Evolutionary conservation across 1,284 basidiomycete species (phyloP).

Genomic region (Ceratobasidium sp.): DNA sequence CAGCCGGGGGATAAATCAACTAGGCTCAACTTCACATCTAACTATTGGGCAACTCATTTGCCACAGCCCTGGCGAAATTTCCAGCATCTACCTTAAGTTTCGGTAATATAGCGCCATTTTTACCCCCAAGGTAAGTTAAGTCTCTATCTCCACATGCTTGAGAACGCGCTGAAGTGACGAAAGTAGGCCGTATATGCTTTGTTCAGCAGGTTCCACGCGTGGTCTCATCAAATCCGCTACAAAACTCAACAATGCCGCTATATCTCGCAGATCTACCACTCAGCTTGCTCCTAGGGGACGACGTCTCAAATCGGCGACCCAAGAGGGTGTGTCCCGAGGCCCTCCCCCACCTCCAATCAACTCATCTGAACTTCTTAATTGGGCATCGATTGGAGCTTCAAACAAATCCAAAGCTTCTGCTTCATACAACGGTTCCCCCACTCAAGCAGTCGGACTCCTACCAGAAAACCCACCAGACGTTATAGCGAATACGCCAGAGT

Average conservation of each 20-base stretch:
- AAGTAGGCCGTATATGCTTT: conserved; percentile 12
- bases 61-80: neutral
- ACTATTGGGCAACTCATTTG: neutral
- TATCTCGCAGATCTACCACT: neutral
- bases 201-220: neutral
- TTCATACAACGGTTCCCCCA: neutral
- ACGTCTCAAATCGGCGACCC: neutral
- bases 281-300: neutral
- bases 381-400: too few relatives aligned
- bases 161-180: neutral
- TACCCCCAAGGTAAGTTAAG: neutral
- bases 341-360: neutral
- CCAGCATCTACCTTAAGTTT: neutral
- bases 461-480: neutral
- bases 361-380: neutral
- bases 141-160: too few relatives aligned
- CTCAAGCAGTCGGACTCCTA: neutral
- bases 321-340: neutral
- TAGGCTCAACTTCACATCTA: neutral
- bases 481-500: neutral
- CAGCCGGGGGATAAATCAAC: neutral
- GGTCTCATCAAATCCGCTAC: conserved; percentile 4
- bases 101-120: neutral
- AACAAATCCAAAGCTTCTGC: neutral
- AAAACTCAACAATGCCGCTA: neutral